Percentiles rank a stretch among this genome's conserved stretches.
Conservation (phyloP, 1,284 basidiomycete species). For the Rhizoctonia solani region DNA sequence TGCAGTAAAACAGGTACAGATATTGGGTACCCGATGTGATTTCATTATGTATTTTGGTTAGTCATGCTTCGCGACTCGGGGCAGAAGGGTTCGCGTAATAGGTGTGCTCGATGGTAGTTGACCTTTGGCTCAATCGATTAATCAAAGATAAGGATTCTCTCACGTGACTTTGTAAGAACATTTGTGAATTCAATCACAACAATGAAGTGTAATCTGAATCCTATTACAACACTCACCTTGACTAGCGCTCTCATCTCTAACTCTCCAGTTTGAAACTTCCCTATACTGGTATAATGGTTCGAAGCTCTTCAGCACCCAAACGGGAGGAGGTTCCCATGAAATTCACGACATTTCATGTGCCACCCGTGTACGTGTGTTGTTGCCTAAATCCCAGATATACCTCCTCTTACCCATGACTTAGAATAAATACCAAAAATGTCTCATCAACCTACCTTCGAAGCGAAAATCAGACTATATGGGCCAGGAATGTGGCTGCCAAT, state of each 20-base stretch:
- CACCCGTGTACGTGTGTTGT: slow-evolving; percentile 63
- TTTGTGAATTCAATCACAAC: no score
- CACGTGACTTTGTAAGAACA: no score
- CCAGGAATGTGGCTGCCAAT: slow-evolving; percentile 59
- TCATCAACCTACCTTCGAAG: slow-evolving; percentile 73
- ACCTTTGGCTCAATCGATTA: no score
- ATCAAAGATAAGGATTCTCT: no score
- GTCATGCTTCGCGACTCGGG: neutral
- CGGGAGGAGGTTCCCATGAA: slow-evolving; percentile 66
- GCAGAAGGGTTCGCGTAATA: no score
- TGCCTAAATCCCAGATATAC: neutral
- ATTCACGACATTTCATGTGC: slow-evolving; percentile 79
- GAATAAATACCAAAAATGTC: slow-evolving; percentile 75
- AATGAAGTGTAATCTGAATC: neutral
- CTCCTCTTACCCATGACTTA: slow-evolving; percentile 41
- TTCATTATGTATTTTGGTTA: no score
- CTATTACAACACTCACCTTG: neutral
- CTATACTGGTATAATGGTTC: slow-evolving; percentile 4
- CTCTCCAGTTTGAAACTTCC: neutral
- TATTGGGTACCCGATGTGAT: no score
- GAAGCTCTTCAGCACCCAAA: slow-evolving; percentile 22
- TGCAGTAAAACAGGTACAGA: neutral
- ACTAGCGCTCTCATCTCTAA: neutral
- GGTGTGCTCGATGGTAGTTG: no score
- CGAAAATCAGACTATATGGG: slow-evolving; percentile 72